Base-by-base conservation (phyloP, 306 rosid genomes). In the Spatholobus suberectus region DNA sequence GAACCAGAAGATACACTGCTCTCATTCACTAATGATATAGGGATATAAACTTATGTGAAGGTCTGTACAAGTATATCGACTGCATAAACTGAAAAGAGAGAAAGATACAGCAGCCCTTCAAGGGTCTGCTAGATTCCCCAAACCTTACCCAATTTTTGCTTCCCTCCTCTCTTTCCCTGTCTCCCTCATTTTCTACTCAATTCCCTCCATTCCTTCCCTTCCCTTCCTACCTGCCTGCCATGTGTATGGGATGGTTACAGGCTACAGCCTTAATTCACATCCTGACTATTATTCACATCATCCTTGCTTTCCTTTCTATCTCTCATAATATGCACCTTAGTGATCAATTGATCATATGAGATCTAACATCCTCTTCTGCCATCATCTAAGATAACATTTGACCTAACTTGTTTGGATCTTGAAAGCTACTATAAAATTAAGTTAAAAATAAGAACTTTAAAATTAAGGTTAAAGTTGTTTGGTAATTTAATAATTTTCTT, bases 11-110 rank as follows among this genome's bases (percentile, higher is more conserved):
- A 73, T 58, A 47, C 43, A 12, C 35, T 57, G 57, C 71, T 29
- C 38, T 58, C 44, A 24, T 51, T 38, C 41, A 37, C 10, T 59
- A 27, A 43, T 70, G 73, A 14, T 32, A 21, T 29, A 63, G 49
- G 38, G 63, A 71, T 71, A 80, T 59, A 47, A 80, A 76, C 70
- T 4, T 59, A 29, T 18, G 13, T 70, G 46, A 46, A 79, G 38
- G 40, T n/a, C 4, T 6, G 62, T 32, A 29, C 73, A 80, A 46
- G 72, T 55, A 55, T 26, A 70, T 52, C 84, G 6, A 51, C 65
- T 73, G 32, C 2, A 5, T 32, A 73, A 73, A 43, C n/a, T 55
- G 35, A 26, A 55, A 63, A 29, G 7, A 20, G 6, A 15, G 75
- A 13, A 61, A 21, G 26, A 38, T 29, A 55, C 11, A 51, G 67